Evolutionary conservation across 768 basidiomycete species (phyloP), one percentile per base, ranked within the genome.

Genomic region (Trametes cinnabarina): DNA sequence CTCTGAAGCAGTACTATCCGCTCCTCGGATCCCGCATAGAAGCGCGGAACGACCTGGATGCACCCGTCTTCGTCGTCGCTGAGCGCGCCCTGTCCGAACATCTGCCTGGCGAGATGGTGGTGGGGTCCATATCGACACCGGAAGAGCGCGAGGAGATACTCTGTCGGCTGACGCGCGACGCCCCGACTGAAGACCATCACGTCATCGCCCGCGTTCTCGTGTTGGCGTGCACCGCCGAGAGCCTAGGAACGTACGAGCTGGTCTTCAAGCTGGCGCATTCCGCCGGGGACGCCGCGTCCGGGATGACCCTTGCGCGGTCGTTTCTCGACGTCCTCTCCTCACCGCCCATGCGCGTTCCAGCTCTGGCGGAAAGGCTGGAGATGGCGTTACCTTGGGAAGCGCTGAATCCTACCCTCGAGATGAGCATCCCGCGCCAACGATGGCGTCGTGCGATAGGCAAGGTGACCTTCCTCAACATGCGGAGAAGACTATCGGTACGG

Each of bases 251-350:
- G 6, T 69, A 77, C 47, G 79, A 84, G 60, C 37, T 83, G 44
- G 48, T 82, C 23, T 63, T 81, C 20, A 65, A 76, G 39, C 67
- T 75, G 15, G 75, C 82, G 1, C 84, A 86, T 65, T 69, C 71
- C 44, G 77, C 84, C 43, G 74, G 78, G 0, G 84, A 86, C 63
- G 81, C 77, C 15, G 74, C 74, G 42, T 71, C 77, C 10, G 79
- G 75, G 57, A 57, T 62, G 8, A 76, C 74, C 1, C 60, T 84
- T 12, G 44, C 76, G 50, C 76, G 77, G 51, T 72, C 73, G 22
- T 78, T 85, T 50, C 63, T 84, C 46, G 73, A 82, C 28, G 68
- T 73, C 3, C 70, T 85, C 23, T 63, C 65, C 23, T 66, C 59
- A 10, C 57, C 66, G 5, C 57, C 30, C 7, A 19, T 23, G 50